These are phyloP conservation scores for Phytophthora pluvialis DNA, from an alignment of 352 stramenopile genomes.

Conservation along the genomic window DNA sequence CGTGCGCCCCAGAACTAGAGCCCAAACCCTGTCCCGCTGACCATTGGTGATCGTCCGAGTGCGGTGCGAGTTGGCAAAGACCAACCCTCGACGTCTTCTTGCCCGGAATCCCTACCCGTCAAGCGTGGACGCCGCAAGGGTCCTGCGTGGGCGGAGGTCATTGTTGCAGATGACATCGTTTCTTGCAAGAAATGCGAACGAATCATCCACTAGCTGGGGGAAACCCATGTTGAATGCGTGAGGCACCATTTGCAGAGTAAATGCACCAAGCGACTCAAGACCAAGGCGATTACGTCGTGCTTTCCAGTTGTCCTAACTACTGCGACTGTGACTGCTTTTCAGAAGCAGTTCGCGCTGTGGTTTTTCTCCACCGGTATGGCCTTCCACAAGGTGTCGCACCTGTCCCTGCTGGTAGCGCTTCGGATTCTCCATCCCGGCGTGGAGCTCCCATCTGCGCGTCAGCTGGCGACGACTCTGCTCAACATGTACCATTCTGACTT, in stretches of 20 bases:
- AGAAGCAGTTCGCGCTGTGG: background rate
- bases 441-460: background rate
- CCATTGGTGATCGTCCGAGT: too few relatives aligned
- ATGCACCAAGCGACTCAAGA: background rate
- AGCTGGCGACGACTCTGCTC: background rate
- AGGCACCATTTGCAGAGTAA: background rate
- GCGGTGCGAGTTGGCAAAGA: too few relatives aligned
- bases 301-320: background rate
- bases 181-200: background rate
- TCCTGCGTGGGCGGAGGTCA: background rate
- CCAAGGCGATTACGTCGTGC: background rate
- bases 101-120: too few relatives aligned
- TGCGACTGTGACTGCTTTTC: background rate
- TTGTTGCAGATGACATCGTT: slow-evolving; percentile 2
- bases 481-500: background rate
- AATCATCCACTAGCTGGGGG: background rate
- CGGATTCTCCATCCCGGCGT: background rate
- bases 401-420: background rate
- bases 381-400: background rate
- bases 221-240: background rate
- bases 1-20: too few relatives aligned
- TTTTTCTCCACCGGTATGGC: background rate
- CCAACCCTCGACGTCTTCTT: too few relatives aligned
- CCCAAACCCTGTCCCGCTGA: too few relatives aligned
- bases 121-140: background rate